Conservation (phyloP, 1,284 basidiomycete genomes). For the Mycena citricolor region DNA sequence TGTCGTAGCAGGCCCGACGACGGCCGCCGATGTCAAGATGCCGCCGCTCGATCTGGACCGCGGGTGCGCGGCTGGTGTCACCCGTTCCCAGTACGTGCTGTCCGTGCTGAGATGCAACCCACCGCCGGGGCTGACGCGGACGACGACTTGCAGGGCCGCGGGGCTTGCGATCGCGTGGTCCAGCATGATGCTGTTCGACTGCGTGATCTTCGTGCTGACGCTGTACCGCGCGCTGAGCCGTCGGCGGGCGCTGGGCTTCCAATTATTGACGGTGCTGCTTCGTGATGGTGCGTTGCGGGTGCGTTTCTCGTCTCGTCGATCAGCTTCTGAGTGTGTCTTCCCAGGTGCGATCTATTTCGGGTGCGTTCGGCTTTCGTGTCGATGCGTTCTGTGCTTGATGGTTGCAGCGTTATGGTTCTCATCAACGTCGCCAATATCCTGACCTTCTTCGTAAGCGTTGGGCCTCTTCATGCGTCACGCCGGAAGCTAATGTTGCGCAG, state of each 20-base stretch:
- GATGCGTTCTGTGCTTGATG: background rate
- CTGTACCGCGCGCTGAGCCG: background rate
- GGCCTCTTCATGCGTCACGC: too few species aligned
- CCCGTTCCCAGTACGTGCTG: conserved; percentile 1
- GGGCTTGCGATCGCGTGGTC: background rate
- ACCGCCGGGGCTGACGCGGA: too few species aligned
- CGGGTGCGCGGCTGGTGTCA: conserved; percentile 6
- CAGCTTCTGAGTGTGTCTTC: background rate
- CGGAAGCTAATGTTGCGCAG: too few species aligned
- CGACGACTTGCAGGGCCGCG: background rate
- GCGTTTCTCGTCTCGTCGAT: background rate
- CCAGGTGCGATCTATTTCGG: conserved; percentile 1
- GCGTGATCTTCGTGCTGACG: background rate
- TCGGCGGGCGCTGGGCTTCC: background rate
- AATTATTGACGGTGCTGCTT: conserved; percentile 3
- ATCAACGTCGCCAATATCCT: background rate
- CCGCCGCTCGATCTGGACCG: too few species aligned
- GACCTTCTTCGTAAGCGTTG: background rate
- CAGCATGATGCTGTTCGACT: background rate
- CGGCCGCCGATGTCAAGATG: too few species aligned
- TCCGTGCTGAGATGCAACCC: background rate
- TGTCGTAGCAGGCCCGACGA: too few species aligned
- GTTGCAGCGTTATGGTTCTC: background rate
- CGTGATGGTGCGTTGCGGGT: conserved; percentile 2
- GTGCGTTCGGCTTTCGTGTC: background rate